Evolutionary conservation across 495 filamentous ascomycete genomes (phyloP).

Genomic region (Podospora pseudocomata): DNA sequence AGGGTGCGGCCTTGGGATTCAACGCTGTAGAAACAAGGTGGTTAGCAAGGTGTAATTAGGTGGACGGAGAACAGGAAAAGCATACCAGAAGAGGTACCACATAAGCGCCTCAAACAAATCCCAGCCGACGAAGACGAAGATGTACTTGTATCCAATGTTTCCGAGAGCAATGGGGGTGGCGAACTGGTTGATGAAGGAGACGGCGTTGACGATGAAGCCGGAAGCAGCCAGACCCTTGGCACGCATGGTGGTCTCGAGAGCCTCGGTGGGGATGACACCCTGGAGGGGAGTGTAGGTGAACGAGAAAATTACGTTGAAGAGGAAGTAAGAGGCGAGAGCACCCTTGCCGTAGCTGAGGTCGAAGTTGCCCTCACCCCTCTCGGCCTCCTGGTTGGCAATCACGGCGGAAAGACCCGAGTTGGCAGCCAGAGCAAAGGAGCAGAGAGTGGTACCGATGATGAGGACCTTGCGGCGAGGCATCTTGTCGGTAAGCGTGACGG

Average conservation of each 20-base stretch:
- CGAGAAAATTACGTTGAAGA: conserved; percentile 60
- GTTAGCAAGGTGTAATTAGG: conserved; percentile 21
- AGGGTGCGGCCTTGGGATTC: conserved; percentile 50
- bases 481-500: conserved; percentile 39
- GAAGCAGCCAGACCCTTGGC: conserved; percentile 51
- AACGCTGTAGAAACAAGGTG: conserved; percentile 28
- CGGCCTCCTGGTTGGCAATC: conserved; percentile 36
- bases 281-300: conserved; percentile 60
- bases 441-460: conserved; percentile 42
- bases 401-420: conserved; percentile 45
- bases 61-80: conserved; percentile 10
- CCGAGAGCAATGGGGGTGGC: conserved; percentile 46
- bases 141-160: conserved; percentile 49
- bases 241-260: conserved; percentile 48
- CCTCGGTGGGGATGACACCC: conserved; percentile 56
- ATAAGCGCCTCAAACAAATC: conserved; percentile 41
- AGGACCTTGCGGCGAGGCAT: conserved; percentile 48
- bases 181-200: conserved; percentile 52
- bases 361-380: conserved; percentile 4
- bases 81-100: conserved; percentile 51
- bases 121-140: conserved; percentile 49
- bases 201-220: conserved; percentile 41
- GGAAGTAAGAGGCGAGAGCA: conserved; percentile 48
- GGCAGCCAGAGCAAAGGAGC: conserved; percentile 48
- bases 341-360: conserved; percentile 36